Percentiles rank a stretch among this genome's conserved stretches.
phyloP scores from a whole-genome alignment of 768 basidiomycete species.

The Boletus sp. region DNA sequence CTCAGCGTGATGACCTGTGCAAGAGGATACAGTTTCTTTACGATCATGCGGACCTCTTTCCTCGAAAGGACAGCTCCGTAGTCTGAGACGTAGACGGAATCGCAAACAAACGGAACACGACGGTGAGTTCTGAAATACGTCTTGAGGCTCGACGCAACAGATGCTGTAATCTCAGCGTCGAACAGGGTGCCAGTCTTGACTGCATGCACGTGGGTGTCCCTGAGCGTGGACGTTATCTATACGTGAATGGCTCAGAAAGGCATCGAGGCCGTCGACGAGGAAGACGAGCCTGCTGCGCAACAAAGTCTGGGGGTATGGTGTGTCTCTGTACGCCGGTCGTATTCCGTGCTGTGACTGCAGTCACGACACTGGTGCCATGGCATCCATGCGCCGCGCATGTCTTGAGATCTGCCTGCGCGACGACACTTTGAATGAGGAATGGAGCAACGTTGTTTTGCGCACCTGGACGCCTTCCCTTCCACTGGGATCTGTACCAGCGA shows the following conservation, averaged over 20 bases:
- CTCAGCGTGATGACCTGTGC: not conserved
- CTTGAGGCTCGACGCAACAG: not conserved
- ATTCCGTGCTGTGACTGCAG: slow-evolving; percentile 1
- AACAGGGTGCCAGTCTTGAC: slow-evolving; percentile 3
- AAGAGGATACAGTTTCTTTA: not conserved
- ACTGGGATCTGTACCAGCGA: not conserved
- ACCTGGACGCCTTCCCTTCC: slow-evolving; percentile 3
- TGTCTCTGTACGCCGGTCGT: not conserved
- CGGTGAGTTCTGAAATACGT: not conserved
- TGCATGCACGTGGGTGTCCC: not conserved
- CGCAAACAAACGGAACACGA: not conserved
- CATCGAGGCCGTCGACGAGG: not conserved
- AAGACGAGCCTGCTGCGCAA: not conserved
- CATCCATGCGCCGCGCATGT: slow-evolving; percentile 3
- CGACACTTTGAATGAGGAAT: too few relatives aligned
- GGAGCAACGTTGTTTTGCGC: too few relatives aligned
- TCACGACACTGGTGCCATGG: slow-evolving; percentile 6
- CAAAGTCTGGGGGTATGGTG: not conserved
- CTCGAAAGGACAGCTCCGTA: not conserved
- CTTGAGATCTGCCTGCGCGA: not conserved
- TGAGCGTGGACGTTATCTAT: not conserved
- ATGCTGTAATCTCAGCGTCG: not conserved
- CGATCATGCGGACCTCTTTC: not conserved
- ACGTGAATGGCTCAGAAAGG: not conserved
- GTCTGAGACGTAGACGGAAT: not conserved